Conservation (phyloP, 768 basidiomycete species). For the Lactarius sp. region DNA sequence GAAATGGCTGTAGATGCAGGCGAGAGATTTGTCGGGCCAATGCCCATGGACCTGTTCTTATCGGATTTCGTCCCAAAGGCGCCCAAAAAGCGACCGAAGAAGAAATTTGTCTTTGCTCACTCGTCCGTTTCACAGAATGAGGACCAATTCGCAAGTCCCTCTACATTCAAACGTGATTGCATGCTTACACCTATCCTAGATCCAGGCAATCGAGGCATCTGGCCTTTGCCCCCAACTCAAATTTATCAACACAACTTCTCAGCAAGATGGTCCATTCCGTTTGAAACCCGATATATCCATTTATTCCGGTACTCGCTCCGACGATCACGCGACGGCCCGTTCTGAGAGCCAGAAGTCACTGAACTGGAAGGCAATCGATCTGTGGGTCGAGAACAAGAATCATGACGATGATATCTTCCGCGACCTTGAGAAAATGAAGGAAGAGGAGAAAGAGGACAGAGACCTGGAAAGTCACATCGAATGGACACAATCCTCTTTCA, state of each 20-base stretch:
- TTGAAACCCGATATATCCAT: conserved; percentile 6
- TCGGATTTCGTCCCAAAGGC: background rate
- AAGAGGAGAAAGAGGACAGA: background rate
- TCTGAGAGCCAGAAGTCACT: background rate
- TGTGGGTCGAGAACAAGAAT: conserved; percentile 6
- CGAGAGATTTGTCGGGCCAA: conserved; percentile 12
- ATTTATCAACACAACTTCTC: background rate
- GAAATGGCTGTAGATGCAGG: conserved; percentile 3
- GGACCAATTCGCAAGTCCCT: background rate
- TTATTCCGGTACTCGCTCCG: background rate
- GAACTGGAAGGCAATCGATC: conserved; percentile 11
- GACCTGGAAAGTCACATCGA: background rate
- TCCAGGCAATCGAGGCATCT: background rate
- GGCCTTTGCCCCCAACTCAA: background rate
- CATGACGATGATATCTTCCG: background rate
- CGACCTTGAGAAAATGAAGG: background rate
- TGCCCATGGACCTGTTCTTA: background rate
- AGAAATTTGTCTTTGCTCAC: background rate
- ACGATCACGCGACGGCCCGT: background rate
- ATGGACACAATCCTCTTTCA: background rate
- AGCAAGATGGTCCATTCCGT: background rate
- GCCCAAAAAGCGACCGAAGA: background rate
- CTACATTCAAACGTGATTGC: background rate
- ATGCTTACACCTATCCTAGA: background rate
- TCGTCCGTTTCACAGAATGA: background rate